phyloP scores from a whole-genome alignment of 768 basidiomycete genomes.

The Macrocybe gigantea region DNA sequence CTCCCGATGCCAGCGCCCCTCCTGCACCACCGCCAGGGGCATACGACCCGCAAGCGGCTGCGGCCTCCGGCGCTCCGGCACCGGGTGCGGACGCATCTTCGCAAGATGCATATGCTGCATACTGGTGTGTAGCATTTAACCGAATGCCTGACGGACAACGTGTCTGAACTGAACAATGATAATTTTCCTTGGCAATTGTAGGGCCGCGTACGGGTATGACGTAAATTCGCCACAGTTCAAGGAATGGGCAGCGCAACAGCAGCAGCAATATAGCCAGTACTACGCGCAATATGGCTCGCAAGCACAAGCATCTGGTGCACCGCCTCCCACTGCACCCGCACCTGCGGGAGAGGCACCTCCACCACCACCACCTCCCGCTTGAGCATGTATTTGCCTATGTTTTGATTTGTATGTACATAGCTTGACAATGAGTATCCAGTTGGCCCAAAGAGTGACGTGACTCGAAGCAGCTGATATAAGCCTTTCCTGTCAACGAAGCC shows the following conservation, averaged over 20 bases:
- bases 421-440: too few relatives aligned
- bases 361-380: constrained; percentile 22
- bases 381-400: neutral
- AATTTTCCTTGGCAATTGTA: constrained; percentile 17
- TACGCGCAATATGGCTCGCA: constrained; percentile 43
- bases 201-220: constrained; percentile 83
- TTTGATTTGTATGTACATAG: too few relatives aligned
- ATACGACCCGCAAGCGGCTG: constrained; percentile 26
- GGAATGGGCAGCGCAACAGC: constrained; percentile 71
- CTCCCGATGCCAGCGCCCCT: constrained; percentile 24
- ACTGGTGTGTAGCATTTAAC: constrained; percentile 36
- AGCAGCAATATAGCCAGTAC: constrained; percentile 68
- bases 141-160: constrained; percentile 6
- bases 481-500: too few relatives aligned
- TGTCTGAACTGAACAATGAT: neutral
- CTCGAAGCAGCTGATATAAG: too few relatives aligned
- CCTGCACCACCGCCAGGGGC: too few relatives aligned
- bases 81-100: constrained; percentile 6
- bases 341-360: constrained; percentile 16
- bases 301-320: constrained; percentile 11
- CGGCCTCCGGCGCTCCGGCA: constrained; percentile 1
- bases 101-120: constrained; percentile 49
- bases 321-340: neutral
- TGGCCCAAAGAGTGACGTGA: too few relatives aligned
- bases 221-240: constrained; percentile 79